Conservation (phyloP, 208 protist species). For the Trypanosoma lewisi region DNA sequence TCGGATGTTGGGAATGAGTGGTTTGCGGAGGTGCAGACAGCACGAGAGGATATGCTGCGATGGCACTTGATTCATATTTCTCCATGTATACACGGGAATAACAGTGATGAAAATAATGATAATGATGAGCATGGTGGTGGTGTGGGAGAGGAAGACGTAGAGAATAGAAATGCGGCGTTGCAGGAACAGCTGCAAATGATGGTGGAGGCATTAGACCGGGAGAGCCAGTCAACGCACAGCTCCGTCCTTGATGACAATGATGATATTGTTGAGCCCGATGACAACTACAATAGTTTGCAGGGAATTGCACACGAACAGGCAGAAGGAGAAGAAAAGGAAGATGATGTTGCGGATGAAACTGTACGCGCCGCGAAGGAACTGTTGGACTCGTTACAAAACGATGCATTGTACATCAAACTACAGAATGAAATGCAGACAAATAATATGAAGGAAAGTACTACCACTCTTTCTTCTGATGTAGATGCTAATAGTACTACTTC, state of each 20-base stretch:
- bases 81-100: neutral
- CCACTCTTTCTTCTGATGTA: too few species aligned
- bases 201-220: constrained; percentile 34
- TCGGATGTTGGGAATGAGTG: constrained; percentile 37
- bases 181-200: constrained; percentile 5
- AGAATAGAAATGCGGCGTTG: neutral
- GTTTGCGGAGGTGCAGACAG: constrained; percentile 27
- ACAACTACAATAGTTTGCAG: constrained; percentile 3
- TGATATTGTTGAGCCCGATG: neutral
- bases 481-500: too few species aligned
- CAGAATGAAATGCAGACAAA: constrained; percentile 6
- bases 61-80: constrained; percentile 8
- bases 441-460: neutral
- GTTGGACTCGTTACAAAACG: constrained; percentile 10
- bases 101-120: neutral
- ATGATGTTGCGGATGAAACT: constrained; percentile 11
- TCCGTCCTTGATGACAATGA: constrained; percentile 28
- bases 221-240: constrained; percentile 51
- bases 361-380: constrained; percentile 4
- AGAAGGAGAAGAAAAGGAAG: constrained; percentile 13
- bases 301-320: neutral
- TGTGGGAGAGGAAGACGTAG: constrained; percentile 4
- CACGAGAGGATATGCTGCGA: constrained; percentile 26
- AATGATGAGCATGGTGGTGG: constrained; percentile 28
- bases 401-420: constrained; percentile 18